A percentile compares a stretch with the other conserved stretches of the same genome.
Conservation (phyloP, 495 filamentous ascomycete species). For the Penicillium silybi region DNA sequence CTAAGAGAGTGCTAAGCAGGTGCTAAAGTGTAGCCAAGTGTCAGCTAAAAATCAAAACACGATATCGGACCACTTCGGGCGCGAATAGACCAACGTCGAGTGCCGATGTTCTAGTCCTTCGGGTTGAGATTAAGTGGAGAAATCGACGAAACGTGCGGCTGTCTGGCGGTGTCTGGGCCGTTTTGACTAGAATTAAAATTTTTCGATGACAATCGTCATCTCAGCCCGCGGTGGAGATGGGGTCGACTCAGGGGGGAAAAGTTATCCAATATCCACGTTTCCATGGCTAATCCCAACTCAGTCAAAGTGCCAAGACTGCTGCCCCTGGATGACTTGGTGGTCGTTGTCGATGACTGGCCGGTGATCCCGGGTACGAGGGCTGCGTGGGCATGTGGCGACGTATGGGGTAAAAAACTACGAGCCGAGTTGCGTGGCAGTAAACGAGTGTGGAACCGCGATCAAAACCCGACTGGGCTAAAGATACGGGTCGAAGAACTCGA, state of each 20-base stretch:
- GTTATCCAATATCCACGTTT: not conserved
- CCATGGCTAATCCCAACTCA: not conserved
- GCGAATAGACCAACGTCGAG: not conserved
- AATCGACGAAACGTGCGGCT: not conserved
- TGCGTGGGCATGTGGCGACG: too few relatives aligned
- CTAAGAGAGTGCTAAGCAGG: too few relatives aligned
- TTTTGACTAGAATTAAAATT: not conserved
- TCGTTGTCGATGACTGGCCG: too few relatives aligned
- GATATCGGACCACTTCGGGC: not conserved
- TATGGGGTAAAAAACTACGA: too few relatives aligned
- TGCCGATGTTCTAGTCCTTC: not conserved
- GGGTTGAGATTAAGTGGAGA: not conserved
- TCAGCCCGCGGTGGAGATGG: not conserved
- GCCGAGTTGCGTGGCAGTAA: not conserved
- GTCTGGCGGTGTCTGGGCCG: too few relatives aligned
- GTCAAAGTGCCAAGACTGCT: constrained; percentile 10
- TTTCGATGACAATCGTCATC: not conserved
- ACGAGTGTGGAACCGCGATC: not conserved
- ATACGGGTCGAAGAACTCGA: constrained; percentile 10
- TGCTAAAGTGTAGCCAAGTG: too few relatives aligned
- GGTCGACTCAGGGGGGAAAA: not conserved
- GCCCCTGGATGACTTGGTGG: too few relatives aligned
- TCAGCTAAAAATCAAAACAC: not conserved
- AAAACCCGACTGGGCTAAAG: constrained; percentile 6
- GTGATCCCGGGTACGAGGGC: too few relatives aligned